A percentile compares a stretch with the other conserved stretches of the same genome.
phyloP scores from a whole-genome alignment of 805 yeast species.

The Ogataea glucozyma region DNA sequence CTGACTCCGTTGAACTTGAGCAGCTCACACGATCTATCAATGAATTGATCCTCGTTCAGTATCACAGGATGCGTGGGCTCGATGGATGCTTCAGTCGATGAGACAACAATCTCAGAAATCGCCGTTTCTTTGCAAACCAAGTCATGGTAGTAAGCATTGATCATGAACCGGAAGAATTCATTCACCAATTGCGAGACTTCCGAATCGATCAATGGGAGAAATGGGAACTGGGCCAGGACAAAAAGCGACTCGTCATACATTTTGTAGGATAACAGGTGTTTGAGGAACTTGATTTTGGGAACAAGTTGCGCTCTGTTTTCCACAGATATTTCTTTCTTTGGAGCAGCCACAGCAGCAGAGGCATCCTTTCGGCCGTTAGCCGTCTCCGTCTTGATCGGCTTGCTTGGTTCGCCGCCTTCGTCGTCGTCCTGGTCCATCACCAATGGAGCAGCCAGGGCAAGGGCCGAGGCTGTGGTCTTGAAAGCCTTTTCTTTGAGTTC shows the following conservation, averaged over 20 bases:
- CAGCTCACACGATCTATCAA: constrained; percentile 42
- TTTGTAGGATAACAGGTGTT: constrained; percentile 58
- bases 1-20: constrained; percentile 57
- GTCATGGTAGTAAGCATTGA: constrained; percentile 48
- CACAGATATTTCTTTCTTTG: constrained; percentile 10
- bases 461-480: constrained; percentile 69
- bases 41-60: constrained; percentile 43
- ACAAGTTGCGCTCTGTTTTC: constrained; percentile 20
- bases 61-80: constrained; percentile 38
- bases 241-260: constrained; percentile 60
- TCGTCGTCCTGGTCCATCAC: constrained; percentile 62
- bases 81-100: constrained; percentile 26
- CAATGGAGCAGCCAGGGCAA: constrained; percentile 87
- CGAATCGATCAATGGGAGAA: constrained; percentile 53
- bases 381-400: constrained; percentile 6
- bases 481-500: constrained; percentile 55
- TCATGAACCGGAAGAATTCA: constrained; percentile 47
- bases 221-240: constrained; percentile 62
- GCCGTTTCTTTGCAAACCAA: constrained; percentile 13
- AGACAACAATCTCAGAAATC: constrained; percentile 10
- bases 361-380: not conserved
- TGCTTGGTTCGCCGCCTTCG: constrained; percentile 20
- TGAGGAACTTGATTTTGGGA: constrained; percentile 49
- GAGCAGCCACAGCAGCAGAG: not conserved
- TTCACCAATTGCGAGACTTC: constrained; percentile 49